Base-by-base conservation (phyloP, 108 stramenopile species). In the Tribonema minus region DNA sequence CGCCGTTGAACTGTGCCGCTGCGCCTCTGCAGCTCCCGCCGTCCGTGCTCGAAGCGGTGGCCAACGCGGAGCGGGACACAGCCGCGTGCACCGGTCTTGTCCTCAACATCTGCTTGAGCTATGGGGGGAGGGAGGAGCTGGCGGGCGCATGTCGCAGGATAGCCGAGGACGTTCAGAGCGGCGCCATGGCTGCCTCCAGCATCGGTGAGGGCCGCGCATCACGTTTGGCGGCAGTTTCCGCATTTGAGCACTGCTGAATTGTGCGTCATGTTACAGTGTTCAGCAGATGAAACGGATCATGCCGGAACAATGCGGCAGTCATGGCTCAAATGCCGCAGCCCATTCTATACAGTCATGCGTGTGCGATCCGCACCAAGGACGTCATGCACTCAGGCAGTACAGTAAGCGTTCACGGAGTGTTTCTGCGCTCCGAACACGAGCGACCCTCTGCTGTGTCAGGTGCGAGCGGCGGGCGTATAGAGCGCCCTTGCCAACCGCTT, bases 41-140 rank as follows among this genome's bases (percentile, higher is more conserved):
- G 25, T 9, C 28, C 3, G 85, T 86, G 32, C 35, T 54, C 39
- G n/a, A 27, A 23, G 76, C 76, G 3, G 38, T 86, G 46, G 26
- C 20, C 9, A 73, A 72, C 28, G 76, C 85, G 15, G 85, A 86
- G 83, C 29, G 74, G 23, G 41, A 15, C 35, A 87, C 79, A 7
- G 78, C 65, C 32, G 79, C 87, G 67, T 83, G 86, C 46, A 82
- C 77, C 27, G 68, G 80, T 26, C 88, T 97, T 72, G 65, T 64
- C 12, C 82, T 98, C 87, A 95, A 95, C 82, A 89, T 98, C 64
- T 96, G 94, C 75, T 35, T 96, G 68, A 91, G 90, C 61, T 96
- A 98, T 71, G 97, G 97, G 12, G 90, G 91, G 36, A 90, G 95
- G 27, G 88, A 88, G 12, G 97, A 98, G 84, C 92, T 98, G 30